Evolutionary conservation across 495 filamentous ascomycete genomes (phyloP).

Genomic region (Talaromyces nanjingensis): DNA sequence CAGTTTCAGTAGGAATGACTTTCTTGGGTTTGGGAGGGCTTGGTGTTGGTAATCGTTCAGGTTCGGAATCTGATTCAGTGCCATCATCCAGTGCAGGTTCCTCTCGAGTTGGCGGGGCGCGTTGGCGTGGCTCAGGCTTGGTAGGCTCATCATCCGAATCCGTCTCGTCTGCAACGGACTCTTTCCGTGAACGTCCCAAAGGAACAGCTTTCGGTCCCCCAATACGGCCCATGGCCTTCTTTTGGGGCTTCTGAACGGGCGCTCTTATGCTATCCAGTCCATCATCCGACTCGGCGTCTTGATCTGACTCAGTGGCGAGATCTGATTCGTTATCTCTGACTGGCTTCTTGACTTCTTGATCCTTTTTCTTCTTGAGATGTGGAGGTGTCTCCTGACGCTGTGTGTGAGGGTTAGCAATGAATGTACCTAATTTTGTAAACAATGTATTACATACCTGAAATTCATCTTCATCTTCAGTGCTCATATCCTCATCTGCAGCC

Average conservation of each 20-base stretch:
- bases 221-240: conserved; percentile 1
- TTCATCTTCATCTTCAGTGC: conserved; percentile 13
- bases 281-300: conserved; percentile 11
- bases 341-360: conserved; percentile 2
- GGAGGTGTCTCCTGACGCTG: conserved; percentile 36
- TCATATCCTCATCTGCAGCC: neutral
- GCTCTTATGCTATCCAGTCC: neutral
- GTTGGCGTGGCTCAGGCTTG: neutral
- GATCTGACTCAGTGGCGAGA: conserved; percentile 2
- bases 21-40: conserved; percentile 3
- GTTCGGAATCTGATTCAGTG: neutral
- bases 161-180: neutral
- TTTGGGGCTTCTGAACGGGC: neutral
- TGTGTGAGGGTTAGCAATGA: conserved; percentile 2
- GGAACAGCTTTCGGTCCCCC: neutral
- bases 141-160: neutral
- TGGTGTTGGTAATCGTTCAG: neutral
- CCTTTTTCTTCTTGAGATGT: conserved; percentile 17
- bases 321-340: neutral
- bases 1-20: neutral
- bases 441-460: conserved; percentile 26
- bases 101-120: neutral
- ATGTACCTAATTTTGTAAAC: neutral
- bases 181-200: neutral
- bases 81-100: neutral